Base-by-base conservation (phyloP, 352 stramenopile genomes). In the Phytopythium sindhum region DNA sequence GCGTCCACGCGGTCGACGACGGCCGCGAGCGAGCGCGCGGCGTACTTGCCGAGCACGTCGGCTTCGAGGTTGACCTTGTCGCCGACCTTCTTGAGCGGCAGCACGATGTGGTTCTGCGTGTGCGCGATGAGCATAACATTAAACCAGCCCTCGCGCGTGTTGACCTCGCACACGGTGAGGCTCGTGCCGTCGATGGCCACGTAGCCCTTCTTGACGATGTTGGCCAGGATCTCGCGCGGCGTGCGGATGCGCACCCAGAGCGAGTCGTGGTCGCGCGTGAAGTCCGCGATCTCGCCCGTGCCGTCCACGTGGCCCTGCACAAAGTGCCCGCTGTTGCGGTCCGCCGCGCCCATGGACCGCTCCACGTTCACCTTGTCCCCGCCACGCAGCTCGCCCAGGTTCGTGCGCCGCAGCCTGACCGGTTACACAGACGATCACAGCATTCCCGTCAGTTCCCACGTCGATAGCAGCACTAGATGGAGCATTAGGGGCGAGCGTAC, bases 61-160 rank as follows among this genome's bases (percentile, higher is more conserved):
- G 83, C 77, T 72, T 98, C 94, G 33, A 98, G 68, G 76, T 98
- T 98, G 23, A 98, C 91, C 33, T 63, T 63, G 69, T 93, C 84
- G 29, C 91, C 91, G 9, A 96, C 69, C 53, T 82, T 71, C 74
- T 99, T 99, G 29, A 86, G 75, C 24, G 97, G 96, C 48, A 99
- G 77, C 52, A 98, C 96, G 50, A 99, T 97, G 72, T 97, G 91
- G 77, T 98, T 97, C 69, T 98, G 97, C 35, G 97, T 99, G 78
- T 99, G 97, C 59, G 96, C 84, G 60, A 99, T 96, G 70, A 99
- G 88, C 97, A 99, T 99, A 72, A 99, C 97, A 50, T 90, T 98
- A 75, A 99, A 99, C 85, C 91, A 99, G 61, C 86, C 78, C 60
- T 93, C 78, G 37, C 72, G 67, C 2, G 64, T 69, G 66, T 97